Base-by-base conservation (phyloP, 768 basidiomycete species). In the Lentinus brumalis region DNA sequence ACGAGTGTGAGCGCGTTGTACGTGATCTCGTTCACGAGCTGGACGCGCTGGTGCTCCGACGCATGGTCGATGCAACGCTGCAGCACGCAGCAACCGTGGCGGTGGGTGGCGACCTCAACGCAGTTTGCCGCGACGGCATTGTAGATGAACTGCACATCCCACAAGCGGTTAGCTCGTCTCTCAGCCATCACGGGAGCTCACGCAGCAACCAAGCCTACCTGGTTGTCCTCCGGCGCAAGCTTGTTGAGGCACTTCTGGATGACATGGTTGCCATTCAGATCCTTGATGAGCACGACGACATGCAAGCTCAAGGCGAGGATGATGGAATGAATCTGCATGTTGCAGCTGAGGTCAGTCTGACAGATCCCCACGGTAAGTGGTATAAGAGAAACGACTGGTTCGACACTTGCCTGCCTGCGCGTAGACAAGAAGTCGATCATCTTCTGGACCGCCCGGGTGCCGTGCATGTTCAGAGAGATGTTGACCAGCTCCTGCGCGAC, bases 231-330 rank as follows among this genome's bases (percentile, higher is more conserved):
- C 1, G 97, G 94, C 47, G 92, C 92, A 66, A 99, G 82, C 77
- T 96, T 95, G 82, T 99, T 99, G 69, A 99, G 78, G 77, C 97
- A 99, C 77, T 99, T 99, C 76, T 99, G 97, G 65, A 98, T 97
- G 73, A 98, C 96, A 73, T 98, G 93, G 70, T 96, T 96, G 53
- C 94, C 94, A 71, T 96, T 96, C 71, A 96, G 79, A 74, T 96
- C 97, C 84, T 98, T 99, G 87, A 99, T 99, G 67, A 99, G 84
- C 65, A 96, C 95, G 35, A 99, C 97, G 69, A 99, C 97, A 74
- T 98, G 96, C 60, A 97, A 82, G 78, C 94, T 96, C 70, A 99
- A 86, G 5, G 97, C 96, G 62, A 96, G 82, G 70, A 98, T 98
- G 77, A 98, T 94, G 39, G 94, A 92, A 73, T 95, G 92, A 68